Evolutionary conservation across 179 eudicot genomes (phyloP), one percentile per base, ranked within the genome.

Genomic region (Heliamphora pulchella): DNA sequence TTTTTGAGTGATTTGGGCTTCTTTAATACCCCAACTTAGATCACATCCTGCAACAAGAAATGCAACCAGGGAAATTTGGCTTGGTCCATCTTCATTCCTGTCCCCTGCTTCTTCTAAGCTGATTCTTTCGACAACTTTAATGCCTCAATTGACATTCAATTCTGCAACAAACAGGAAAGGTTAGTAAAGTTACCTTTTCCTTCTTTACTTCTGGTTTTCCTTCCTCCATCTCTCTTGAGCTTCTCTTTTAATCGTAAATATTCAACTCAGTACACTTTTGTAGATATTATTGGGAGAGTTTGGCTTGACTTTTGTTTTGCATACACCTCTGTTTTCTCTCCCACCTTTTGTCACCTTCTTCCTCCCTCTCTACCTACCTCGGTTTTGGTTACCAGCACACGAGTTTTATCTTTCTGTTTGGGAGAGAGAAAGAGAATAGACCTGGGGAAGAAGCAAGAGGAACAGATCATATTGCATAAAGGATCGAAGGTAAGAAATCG

Each of bases 371-470:
- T 63, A 46, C 17, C 64, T 53, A 51, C 17, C 58, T 4, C 41
- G 51, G 72, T 5, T 44, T 68, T 41, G 51, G 8, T 68, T 43
- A 14, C 14, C n/a, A 8, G 9, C 10, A 1, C 14, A 5, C 39
- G 9, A 39, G 71, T 0, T 75, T 6, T 70, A 4, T 17, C 39
- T 55, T 20, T 53, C 62, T 4, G 57, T 5, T 69, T 61, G 17
- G 10, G 22, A 15, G 15, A 62, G 63, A 46, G 6, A 64, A 41
- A 47, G 69, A 46, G 18, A 14, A 18, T 15, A 41, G 22, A 44
- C n/a, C 75, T 79, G 85, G 80, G 82, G 41, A 83, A 77, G 74
- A 83, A 83, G 18, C 73, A 44, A 9, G 74, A 83, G 62, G 71
- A 83, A 48, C 71, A 76, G 44, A 61, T 80, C 6, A 17, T 75